phyloP scores from a whole-genome alignment of 257 asterid genomes.

The Nicotiana knightiana region DNA sequence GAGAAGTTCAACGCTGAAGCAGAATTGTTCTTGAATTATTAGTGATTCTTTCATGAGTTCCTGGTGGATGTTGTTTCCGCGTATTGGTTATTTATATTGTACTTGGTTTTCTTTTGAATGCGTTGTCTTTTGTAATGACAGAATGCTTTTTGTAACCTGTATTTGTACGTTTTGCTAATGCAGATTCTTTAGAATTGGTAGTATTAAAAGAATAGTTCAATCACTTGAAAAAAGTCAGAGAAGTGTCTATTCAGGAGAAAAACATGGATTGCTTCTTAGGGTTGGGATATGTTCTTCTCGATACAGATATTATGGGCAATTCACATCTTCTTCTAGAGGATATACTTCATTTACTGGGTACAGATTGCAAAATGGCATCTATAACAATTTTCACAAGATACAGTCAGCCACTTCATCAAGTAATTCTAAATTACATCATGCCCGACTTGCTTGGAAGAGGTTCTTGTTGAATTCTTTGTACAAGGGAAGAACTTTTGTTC shows the following conservation, averaged over 20 bases:
- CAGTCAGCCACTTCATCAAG: slow-evolving; percentile 32
- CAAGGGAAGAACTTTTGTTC: slow-evolving; percentile 26
- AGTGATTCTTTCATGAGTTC: background rate
- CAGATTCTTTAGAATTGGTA: slow-evolving; percentile 50
- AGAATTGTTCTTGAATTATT: background rate
- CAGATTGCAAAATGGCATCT: slow-evolving; percentile 26
- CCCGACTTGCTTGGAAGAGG: slow-evolving; percentile 61
- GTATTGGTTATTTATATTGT: background rate
- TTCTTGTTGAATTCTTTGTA: slow-evolving; percentile 27
- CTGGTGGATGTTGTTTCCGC: background rate
- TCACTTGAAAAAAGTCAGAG: slow-evolving; percentile 18
- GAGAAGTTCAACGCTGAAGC: background rate
- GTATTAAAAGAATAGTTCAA: slow-evolving; percentile 31
- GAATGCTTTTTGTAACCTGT: background rate
- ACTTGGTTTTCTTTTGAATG: background rate
- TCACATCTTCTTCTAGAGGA: slow-evolving; percentile 28
- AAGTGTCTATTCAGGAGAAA: slow-evolving; percentile 16
- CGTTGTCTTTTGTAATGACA: background rate
- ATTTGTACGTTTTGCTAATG: background rate
- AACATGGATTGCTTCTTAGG: slow-evolving; percentile 31
- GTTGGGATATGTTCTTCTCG: slow-evolving; percentile 27
- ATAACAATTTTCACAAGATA: slow-evolving; percentile 21
- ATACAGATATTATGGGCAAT: slow-evolving; percentile 35
- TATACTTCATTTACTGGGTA: slow-evolving; percentile 28
- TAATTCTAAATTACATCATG: slow-evolving; percentile 36